Evolutionary conservation across 2,329 filamentous ascomycete genomes (phyloP), one percentile per base, ranked within the genome.

Genomic region (Aspergillus pseudonomiae): DNA sequence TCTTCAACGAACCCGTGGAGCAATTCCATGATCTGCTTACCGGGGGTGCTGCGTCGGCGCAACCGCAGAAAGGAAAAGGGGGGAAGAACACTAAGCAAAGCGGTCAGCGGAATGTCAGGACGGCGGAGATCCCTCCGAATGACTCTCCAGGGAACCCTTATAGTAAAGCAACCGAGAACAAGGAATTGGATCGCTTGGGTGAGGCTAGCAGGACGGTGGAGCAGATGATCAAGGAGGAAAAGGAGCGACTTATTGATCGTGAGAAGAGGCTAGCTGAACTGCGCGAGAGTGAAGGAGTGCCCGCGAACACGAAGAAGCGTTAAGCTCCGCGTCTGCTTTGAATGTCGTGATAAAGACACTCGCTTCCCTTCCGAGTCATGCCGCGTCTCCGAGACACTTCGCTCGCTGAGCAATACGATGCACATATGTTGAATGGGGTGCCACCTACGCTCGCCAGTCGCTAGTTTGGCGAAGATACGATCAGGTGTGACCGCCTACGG

Each of bases 1-100:
- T 98, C 57, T 99, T 99, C 84, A 98, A 97, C 80, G 95, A 99
- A 78, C 95, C 95, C 0, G 95, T 93, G 71, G 92, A 97, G 78
- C 88, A 91, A 53, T 94, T 99, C 74, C 97, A 92, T 79, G 92
- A 96, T 66, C 84, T 92, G 32, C 83, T 99, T 65, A 98, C 93
- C 2, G 84, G 86, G 6, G 92, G 92, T 65, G 87, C 89, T 30
- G 61, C 65, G 3, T 54, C 71, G n/a, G 63, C 64, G 5, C 70
- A 70, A 48, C 87, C 86, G 65, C 83, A 72, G 21, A 85, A 85
- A 60, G 86, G 86, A 48, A 88, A 86, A 69, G 86, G 86, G 45
- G 84, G 85, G 32, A 87, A 89, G 69, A 83, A 81, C 68, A 65
- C 77, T 70, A 77, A 83, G 80, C 71, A 82, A 82, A 67, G 72